A percentile compares a stretch with the other conserved stretches of the same genome.
Conservation (phyloP, 345 rosid genomes). For the Chamaenerion angustifolium region DNA sequence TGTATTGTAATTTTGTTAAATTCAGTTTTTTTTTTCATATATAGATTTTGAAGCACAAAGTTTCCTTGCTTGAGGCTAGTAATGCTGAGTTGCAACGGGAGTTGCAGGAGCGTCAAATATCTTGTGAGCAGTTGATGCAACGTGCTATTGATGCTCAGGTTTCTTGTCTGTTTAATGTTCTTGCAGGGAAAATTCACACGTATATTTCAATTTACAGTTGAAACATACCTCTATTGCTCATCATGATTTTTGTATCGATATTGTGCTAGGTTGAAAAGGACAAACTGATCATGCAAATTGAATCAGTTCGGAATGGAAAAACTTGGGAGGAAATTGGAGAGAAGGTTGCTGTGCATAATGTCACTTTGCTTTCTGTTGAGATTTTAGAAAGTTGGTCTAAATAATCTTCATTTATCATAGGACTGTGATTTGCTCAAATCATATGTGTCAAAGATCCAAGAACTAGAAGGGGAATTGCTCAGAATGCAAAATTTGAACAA, state of each 20-base stretch:
- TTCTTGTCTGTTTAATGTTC: slow-evolving; percentile 4
- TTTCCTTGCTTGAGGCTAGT: slow-evolving; percentile 78
- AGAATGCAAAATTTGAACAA: slow-evolving; percentile 33
- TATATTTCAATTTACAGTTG: background rate
- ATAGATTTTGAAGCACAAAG: slow-evolving; percentile 75
- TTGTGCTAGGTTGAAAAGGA: slow-evolving; percentile 70
- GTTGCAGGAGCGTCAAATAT: slow-evolving; percentile 53
- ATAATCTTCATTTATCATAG: slow-evolving; percentile 22
- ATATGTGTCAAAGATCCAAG: slow-evolving; percentile 79
- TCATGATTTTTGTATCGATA: slow-evolving; percentile 3
- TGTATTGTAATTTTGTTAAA: too few relatives aligned
- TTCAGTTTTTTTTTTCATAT: slow-evolving; percentile 4
- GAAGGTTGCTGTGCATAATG: too few relatives aligned
- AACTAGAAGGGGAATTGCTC: slow-evolving; percentile 71
- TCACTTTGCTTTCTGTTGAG: too few relatives aligned
- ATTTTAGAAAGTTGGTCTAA: background rate
- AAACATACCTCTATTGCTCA: background rate
- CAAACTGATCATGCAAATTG: slow-evolving; percentile 63
- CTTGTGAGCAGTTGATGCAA: slow-evolving; percentile 63
- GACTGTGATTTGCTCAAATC: slow-evolving; percentile 52
- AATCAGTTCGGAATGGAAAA: slow-evolving; percentile 68
- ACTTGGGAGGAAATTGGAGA: slow-evolving; percentile 77
- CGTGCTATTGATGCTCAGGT: slow-evolving; percentile 87
- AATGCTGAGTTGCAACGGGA: slow-evolving; percentile 61
- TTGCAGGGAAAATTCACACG: background rate